Base-by-base conservation (phyloP, 371 early-diverging fungal species). In the Mucor lusitanicus region DNA sequence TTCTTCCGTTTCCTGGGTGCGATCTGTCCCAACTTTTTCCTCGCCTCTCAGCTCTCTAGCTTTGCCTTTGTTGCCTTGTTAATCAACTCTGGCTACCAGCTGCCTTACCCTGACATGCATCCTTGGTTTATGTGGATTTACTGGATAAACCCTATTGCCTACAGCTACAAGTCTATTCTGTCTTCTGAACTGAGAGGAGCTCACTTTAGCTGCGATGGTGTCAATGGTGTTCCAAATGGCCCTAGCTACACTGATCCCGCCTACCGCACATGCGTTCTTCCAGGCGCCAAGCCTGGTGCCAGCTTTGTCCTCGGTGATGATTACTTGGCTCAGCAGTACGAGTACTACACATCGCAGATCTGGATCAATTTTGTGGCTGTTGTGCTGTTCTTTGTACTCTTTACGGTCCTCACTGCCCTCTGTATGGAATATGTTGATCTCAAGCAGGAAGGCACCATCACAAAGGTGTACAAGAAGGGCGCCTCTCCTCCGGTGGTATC, bases 71-170 rank as follows among this genome's bases (percentile, higher is more conserved):
- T 91, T 61, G 76, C 86, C 23, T 69, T 80, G 57, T 78, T 87
- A 56, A 64, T 87, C n/a, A 87, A 90, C 64, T 79, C 79, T 64
- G 90, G 91, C 28, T 91, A 88, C 57, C 76, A 86, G 59, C 83
- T 89, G 53, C 88, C 88, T 21, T 84, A 83, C 50, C 58, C 48
- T 0, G 59, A 77, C 3, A 90, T 92, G 89, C 86, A 88, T 67
- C 88, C 86, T 39, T 90, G 89, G 88, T 77, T 92, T 19, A 78
- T 79, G 60, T 91, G 90, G 92, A 83, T 91, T 37, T 88, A 84
- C 27, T 91, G 87, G 85, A 82, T 90, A 57, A 87, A 85, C 63
- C 87, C 92, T 5, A 68, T 91, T n/a, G 81, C 88, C 0, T 90
- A 90, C 68, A 88, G 85, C 0, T 85, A 83, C 69, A 81, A 86